Conservation (phyloP, 345 rosid genomes). For the Odontarrhena argentea region DNA sequence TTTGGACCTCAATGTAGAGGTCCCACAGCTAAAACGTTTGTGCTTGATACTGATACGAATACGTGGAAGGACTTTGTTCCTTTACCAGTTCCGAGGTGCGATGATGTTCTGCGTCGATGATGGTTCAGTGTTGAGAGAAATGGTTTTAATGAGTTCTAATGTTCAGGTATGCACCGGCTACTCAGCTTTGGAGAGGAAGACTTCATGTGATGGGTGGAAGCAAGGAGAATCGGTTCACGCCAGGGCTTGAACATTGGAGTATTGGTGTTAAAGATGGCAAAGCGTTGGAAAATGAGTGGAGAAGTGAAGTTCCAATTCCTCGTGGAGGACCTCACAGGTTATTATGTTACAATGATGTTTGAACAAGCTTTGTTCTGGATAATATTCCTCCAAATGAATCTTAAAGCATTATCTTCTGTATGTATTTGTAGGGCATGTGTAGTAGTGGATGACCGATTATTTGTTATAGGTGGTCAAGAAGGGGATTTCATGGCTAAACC, state of each 20-base stretch:
- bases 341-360: not conserved
- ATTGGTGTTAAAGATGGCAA: slow-evolving; percentile 88
- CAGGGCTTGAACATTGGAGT: slow-evolving; percentile 88
- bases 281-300: slow-evolving; percentile 83
- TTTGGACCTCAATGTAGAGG: slow-evolving; percentile 97
- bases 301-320: slow-evolving; percentile 85
- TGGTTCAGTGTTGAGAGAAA: slow-evolving; percentile 6
- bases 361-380: not conserved
- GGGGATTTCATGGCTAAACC: slow-evolving; percentile 99
- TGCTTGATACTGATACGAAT: slow-evolving; percentile 82
- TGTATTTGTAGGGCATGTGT: slow-evolving; percentile 64
- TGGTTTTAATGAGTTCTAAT: not conserved
- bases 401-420: not conserved
- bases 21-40: slow-evolving; percentile 77
- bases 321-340: slow-evolving; percentile 99
- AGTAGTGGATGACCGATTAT: slow-evolving; percentile 70
- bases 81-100: slow-evolving; percentile 79
- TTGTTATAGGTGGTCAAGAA: slow-evolving; percentile 92
- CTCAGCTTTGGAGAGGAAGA: slow-evolving; percentile 96
- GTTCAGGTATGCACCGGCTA: slow-evolving; percentile 94
- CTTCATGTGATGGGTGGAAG: slow-evolving; percentile 99
- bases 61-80: slow-evolving; percentile 70
- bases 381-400: not conserved
- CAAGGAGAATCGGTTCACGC: slow-evolving; percentile 86
- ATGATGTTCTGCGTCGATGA: not conserved